Base-by-base conservation (phyloP, 2,329 filamentous ascomycete genomes). In the Exophiala phaeomuriformis region DNA sequence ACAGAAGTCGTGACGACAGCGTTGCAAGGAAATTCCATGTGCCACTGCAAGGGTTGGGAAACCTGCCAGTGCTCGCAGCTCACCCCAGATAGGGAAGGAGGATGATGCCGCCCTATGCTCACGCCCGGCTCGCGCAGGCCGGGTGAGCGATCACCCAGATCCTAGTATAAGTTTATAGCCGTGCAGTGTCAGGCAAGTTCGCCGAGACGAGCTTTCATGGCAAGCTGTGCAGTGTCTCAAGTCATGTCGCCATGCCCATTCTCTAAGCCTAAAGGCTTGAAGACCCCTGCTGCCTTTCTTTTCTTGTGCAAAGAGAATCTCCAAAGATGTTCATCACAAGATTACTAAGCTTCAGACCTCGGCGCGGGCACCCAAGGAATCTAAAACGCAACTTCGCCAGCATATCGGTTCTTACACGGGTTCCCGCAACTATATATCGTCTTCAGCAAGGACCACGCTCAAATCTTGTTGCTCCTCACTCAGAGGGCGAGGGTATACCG, bases 381-480 rank as follows among this genome's bases (percentile, higher is more conserved):
- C 42, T 45, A 31, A 45, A 45, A 31, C 45, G 46, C 36, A 53
- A 44, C 19, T 35, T 49, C 39, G 40, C 35, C 37, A 53, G 9
- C 33, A 42, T 49, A 32, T 49, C 51, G 30, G n/a, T 53, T 29
- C 45, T 33, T 35, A 33, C 51, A 19, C 45, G 40, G 29, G 36
- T 56, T 56, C 53, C 53, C 28, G 47, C 53, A 37, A 56, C 53
- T 10, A 39, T 56, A 40, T 56, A 56, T 49, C 53, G 53, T 32
- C 53, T 56, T 28, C 53, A 56, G 40, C 53, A 42, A 27, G 36
- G 42, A 28, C 53, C 53, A 29, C 42, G 47, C 35, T 56, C 53
- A 49, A 56, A 56, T 56, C 53, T 56, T 44, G 19, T 40, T 33
- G 45, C 30, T 36, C 32, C 9, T 47, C 30, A 36, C 12, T 5